These are phyloP conservation scores for Elongisporangium prolatum DNA, from an alignment of 352 stramenopile genomes.

Conservation along the genomic window DNA sequence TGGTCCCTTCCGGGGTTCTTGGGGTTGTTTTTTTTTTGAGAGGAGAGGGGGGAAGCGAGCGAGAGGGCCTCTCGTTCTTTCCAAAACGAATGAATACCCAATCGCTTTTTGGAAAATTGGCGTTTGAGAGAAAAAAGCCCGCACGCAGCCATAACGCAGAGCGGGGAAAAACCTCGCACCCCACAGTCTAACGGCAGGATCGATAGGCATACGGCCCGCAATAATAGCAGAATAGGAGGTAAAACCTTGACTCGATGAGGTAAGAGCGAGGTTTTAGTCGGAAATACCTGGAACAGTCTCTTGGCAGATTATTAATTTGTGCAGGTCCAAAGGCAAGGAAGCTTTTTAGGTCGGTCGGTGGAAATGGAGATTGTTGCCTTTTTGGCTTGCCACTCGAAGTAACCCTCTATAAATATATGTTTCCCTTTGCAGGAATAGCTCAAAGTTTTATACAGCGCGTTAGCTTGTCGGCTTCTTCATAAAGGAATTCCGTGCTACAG, in stretches of 20 bases:
- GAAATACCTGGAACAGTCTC: not conserved
- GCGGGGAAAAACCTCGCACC: conserved; percentile 28
- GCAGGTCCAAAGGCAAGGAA: not conserved
- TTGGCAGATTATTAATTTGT: not conserved
- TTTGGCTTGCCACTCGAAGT: not conserved
- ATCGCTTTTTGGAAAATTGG: conserved; percentile 9
- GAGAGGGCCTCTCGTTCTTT: conserved; percentile 26
- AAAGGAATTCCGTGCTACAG: not conserved
- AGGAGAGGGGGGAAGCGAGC: conserved; percentile 20
- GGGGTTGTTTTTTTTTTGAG: conserved; percentile 2
- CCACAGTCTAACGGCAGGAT: not conserved
- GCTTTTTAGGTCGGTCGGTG: not conserved
- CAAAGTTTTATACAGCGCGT: not conserved
- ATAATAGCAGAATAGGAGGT: not conserved
- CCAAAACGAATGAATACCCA: conserved; percentile 44
- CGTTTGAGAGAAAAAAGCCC: conserved; percentile 20
- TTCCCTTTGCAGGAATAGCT: not conserved
- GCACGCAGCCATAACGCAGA: conserved; percentile 10
- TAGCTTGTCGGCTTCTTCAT: not conserved
- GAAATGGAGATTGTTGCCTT: not conserved
- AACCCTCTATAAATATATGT: not conserved
- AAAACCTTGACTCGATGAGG: not conserved
- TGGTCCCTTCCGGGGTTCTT: conserved; percentile 24
- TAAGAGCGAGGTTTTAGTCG: not conserved
- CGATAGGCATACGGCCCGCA: not conserved